Conservation (phyloP, 345 rosid species). For the Gossypium mustelinum region DNA sequence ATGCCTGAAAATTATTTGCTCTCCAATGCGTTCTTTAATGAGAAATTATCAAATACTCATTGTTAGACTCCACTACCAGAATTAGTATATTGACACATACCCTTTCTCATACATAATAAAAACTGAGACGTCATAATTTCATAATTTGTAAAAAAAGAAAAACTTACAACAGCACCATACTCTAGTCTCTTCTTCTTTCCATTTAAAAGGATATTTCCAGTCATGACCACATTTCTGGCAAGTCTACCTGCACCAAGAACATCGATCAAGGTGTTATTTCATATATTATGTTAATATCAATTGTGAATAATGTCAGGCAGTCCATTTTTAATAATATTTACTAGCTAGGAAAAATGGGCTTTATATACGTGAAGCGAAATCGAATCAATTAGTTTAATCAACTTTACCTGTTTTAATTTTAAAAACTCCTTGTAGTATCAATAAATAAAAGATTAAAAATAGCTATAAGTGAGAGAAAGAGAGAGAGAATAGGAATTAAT, state of each 20-base stretch:
- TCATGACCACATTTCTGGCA: slow-evolving; percentile 85
- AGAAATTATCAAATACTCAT: no score
- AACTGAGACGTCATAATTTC: no score
- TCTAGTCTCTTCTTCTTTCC: slow-evolving; percentile 72
- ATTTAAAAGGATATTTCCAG: slow-evolving; percentile 83
- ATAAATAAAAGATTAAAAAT: not conserved
- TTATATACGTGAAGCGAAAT: no score
- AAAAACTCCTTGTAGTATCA: not conserved
- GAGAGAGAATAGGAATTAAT: not conserved
- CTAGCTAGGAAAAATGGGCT: not conserved
- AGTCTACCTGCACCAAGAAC: slow-evolving; percentile 64
- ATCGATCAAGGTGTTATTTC: not conserved
- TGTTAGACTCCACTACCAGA: no score
- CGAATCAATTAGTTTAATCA: not conserved
- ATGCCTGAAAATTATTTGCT: not conserved
- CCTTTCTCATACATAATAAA: no score
- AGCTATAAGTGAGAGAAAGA: not conserved
- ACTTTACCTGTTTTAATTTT: not conserved
- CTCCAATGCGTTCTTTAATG: not conserved
- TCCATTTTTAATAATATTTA: not conserved
- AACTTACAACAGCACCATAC: slow-evolving; percentile 65
- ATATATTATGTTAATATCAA: not conserved
- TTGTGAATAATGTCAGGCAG: not conserved
- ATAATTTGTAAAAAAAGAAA: not conserved
- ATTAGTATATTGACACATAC: no score